Evolutionary conservation across 805 yeast species (phyloP).

Genomic region (Starmerella floris): DNA sequence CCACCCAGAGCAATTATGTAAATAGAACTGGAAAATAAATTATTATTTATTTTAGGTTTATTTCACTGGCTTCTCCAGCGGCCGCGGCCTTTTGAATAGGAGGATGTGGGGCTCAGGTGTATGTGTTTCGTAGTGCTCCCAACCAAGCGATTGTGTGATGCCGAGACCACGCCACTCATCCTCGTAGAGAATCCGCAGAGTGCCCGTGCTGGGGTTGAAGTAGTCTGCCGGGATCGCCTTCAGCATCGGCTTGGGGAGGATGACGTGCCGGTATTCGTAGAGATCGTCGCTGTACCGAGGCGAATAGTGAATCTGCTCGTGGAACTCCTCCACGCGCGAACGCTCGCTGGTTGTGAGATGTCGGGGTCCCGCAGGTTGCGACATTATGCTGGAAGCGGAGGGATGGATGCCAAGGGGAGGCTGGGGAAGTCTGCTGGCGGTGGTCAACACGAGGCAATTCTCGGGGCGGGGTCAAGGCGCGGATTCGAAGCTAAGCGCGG

Average conservation of each 20-base stretch:
- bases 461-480: neutral
- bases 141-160: slow-evolving; percentile 90
- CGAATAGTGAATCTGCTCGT: slow-evolving; percentile 87
- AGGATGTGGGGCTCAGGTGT: slow-evolving; percentile 97
- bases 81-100: slow-evolving; percentile 44
- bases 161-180: slow-evolving; percentile 99
- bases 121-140: slow-evolving; percentile 97
- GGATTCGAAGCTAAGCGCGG: neutral
- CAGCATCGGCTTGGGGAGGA: slow-evolving; percentile 90
- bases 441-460: too few relatives aligned
- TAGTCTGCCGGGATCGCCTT: slow-evolving; percentile 89
- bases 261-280: slow-evolving; percentile 90
- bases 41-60: too few relatives aligned
- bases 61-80: slow-evolving; percentile 14
- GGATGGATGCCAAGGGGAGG: too few relatives aligned
- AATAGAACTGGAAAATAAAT: too few relatives aligned
- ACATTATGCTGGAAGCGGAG: too few relatives aligned
- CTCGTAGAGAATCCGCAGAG: slow-evolving; percentile 75
- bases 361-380: slow-evolving; percentile 31
- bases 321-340: slow-evolving; percentile 77
- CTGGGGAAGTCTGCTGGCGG: too few relatives aligned
- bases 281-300: slow-evolving; percentile 80
- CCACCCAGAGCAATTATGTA: too few relatives aligned
- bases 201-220: slow-evolving; percentile 86
- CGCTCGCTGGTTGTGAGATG: slow-evolving; percentile 71